Base-by-base conservation (phyloP, 768 basidiomycete species). In the Tubosaeta brunneosetosa region DNA sequence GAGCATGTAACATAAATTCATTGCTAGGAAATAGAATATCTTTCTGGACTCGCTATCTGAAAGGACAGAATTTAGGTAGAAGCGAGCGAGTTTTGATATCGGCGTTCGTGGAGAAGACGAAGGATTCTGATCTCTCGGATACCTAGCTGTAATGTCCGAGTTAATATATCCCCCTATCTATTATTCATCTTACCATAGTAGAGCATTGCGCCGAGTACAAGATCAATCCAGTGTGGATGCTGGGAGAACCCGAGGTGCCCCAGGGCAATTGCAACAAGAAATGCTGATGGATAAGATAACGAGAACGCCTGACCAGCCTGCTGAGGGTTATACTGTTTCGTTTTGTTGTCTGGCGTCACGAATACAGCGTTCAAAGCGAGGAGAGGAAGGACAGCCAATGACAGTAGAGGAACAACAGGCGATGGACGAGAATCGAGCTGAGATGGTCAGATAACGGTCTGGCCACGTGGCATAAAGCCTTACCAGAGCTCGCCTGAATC, bases 1-100 rank as follows among this genome's bases (percentile, higher is more conserved):
- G 38, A 89, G 77, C 97, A 99, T 98, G 71, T 92, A 99, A 57
- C 82, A 86, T 71, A 98, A 75, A 69, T 99, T 99, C 44, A 99
- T 75, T 69, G 94, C 79, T 46, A 98, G 75, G 72, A 99, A 99
- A 71, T 95, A 97, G 70, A 94, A 97, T 52, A 99, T 98, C 70
- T 89, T 90, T 61, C 93, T 80, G 17, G 92, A 94, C 66, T 98
- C 94, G 3, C 86, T 83, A 60, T 95, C 95, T 17, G 87, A 84
- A 34, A 98, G 77, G 51, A 99, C 91, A 11, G 90, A 86, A 64
- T 95, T 94, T 48, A 97, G 73, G 67, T 97, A 93, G 29, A 82
- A 79, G 49, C 81, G 79, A 51, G 79, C 68, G 34, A 82, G 68
- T 52, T 79, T 77, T 32, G 79, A 78, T 25, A 78, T 73, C 6